Evolutionary conservation across 2,329 filamentous ascomycete genomes (phyloP).

Genomic region (Fusarium sp.): DNA sequence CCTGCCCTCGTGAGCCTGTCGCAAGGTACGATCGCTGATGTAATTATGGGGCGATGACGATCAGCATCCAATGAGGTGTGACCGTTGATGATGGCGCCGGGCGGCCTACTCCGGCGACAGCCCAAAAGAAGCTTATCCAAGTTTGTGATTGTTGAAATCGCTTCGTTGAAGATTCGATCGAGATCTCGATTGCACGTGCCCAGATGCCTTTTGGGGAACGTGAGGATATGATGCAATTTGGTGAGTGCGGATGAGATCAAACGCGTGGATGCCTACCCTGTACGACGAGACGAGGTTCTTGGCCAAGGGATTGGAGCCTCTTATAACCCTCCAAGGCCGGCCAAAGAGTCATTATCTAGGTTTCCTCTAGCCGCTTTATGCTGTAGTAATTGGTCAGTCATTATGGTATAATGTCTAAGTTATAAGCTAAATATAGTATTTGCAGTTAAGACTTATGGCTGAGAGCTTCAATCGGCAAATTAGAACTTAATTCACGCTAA

Average conservation of each 20-base stretch:
- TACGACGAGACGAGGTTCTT: not conserved
- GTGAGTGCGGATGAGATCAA: not conserved
- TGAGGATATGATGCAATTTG: not conserved
- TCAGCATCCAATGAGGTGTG: not conserved
- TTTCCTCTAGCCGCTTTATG: too few relatives aligned
- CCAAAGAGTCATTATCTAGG: too few relatives aligned
- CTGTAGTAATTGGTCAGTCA: too few relatives aligned
- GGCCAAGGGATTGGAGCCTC: too few relatives aligned
- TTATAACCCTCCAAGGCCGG: too few relatives aligned
- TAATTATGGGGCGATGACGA: not conserved
- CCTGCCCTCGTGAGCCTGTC: slow-evolving; percentile 19
- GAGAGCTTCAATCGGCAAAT: too few relatives aligned
- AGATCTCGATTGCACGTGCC: not conserved
- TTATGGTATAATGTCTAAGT: too few relatives aligned
- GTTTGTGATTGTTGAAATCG: not conserved
- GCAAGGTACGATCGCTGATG: slow-evolving; percentile 16
- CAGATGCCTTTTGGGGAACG: not conserved
- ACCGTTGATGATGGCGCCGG: not conserved
- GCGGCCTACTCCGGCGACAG: slow-evolving; percentile 12
- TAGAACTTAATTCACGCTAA: slow-evolving; percentile 33
- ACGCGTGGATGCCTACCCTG: not conserved
- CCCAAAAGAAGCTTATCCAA: slow-evolving; percentile 13
- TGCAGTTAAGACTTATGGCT: too few relatives aligned
- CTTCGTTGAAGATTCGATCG: not conserved
- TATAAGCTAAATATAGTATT: too few relatives aligned